A percentile compares a stretch with the other conserved stretches of the same genome.
phyloP scores from a whole-genome alignment of 1,139 yeast genomes.

The Candida mesenterica region DNA sequence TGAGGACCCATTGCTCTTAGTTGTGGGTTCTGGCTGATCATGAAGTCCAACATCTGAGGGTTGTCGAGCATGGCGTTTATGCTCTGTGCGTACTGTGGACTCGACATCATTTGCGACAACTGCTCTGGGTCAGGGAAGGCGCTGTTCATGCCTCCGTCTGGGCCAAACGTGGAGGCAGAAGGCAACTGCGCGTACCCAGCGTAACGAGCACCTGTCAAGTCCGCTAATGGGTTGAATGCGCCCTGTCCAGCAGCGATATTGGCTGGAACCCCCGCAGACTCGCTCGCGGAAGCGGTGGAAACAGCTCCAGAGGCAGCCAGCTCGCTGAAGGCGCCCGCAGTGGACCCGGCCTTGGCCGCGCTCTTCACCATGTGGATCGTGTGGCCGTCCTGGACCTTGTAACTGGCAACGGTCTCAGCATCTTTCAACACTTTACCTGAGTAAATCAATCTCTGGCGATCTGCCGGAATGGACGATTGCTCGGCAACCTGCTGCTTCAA shows the following conservation, averaged over 20 bases:
- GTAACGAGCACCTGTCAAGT: conserved; percentile 90
- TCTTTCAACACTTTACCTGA: conserved; percentile 94
- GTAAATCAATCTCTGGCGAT: conserved; percentile 82
- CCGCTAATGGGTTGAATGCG: conserved; percentile 86
- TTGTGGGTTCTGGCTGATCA: conserved; percentile 83
- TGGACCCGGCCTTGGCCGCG: conserved; percentile 36
- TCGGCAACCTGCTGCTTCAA: conserved; percentile 65
- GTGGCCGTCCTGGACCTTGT: conserved; percentile 83
- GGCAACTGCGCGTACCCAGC: conserved; percentile 93
- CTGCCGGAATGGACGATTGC: conserved; percentile 64
- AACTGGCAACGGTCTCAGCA: conserved; percentile 65
- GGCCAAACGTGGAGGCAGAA: conserved; percentile 85
- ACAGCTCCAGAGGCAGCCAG: conserved; percentile 17
- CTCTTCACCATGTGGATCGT: conserved; percentile 86
- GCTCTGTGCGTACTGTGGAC: conserved; percentile 77
- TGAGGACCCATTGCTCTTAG: conserved; percentile 86
- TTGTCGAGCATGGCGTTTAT: conserved; percentile 76
- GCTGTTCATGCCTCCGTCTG: conserved; percentile 84
- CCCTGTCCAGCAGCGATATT: conserved; percentile 87
- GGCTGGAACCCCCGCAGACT: conserved; percentile 50
- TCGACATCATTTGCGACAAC: conserved; percentile 68
- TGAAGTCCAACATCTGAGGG: conserved; percentile 79
- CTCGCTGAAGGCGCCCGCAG: conserved; percentile 20
- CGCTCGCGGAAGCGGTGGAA: conserved; percentile 8
- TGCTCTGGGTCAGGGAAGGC: conserved; percentile 74